Conservation (phyloP, 2,329 filamentous ascomycete species). For the Cordyceps cateniannulata region DNA sequence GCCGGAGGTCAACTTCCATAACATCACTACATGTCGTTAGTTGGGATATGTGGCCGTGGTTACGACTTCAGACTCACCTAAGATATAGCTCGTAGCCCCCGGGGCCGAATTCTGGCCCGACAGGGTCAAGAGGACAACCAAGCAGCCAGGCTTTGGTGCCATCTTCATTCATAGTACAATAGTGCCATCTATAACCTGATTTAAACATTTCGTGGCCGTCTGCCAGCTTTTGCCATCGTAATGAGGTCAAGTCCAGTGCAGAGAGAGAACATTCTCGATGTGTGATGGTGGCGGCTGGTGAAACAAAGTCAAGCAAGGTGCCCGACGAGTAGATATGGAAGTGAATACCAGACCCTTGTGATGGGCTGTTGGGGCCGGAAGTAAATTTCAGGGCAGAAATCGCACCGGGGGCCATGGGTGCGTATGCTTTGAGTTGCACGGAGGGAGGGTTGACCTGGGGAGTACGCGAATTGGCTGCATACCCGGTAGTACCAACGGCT, state of each 20-base stretch:
- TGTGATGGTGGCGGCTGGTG: constrained; percentile 80
- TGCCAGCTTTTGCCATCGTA: constrained; percentile 92
- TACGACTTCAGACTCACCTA: constrained; percentile 34
- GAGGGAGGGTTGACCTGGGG: constrained; percentile 61
- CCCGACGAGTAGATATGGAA: constrained; percentile 94
- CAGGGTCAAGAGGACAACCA: constrained; percentile 75
- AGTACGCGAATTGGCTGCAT: constrained; percentile 61
- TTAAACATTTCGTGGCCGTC: constrained; percentile 93
- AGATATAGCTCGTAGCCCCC: constrained; percentile 83
- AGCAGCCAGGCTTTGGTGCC: constrained; percentile 95
- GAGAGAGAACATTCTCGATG: constrained; percentile 86
- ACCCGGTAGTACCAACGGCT: constrained; percentile 53
- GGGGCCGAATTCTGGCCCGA: constrained; percentile 57
- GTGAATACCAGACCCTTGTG: constrained; percentile 84
- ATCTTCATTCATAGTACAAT: constrained; percentile 91
- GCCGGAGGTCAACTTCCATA: constrained; percentile 84
- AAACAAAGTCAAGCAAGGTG: constrained; percentile 88
- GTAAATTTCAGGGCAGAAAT: constrained; percentile 89
- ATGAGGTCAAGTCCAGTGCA: constrained; percentile 74
- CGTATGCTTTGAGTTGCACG: constrained; percentile 63
- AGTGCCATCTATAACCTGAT: constrained; percentile 92
- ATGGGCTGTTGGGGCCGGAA: constrained; percentile 71
- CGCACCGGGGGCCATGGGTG: constrained; percentile 78
- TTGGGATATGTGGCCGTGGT: background rate
- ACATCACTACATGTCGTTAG: constrained; percentile 58